Evolutionary conservation across 2,329 filamentous ascomycete genomes (phyloP).

Genomic region (Xylariales sp.): DNA sequence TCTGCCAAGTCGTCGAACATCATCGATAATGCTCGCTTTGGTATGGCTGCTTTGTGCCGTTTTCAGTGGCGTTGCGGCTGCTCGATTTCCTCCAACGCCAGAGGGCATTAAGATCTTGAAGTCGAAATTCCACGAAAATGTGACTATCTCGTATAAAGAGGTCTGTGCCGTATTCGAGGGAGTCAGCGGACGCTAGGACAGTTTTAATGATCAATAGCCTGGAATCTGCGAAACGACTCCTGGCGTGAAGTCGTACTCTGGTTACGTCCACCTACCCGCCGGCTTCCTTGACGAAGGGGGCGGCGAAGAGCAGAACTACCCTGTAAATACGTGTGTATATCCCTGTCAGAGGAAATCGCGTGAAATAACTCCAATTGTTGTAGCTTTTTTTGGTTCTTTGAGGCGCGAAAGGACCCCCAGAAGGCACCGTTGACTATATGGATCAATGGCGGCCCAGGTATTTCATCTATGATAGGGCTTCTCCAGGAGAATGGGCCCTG

Average conservation of each 20-base stretch:
- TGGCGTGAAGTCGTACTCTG: slow-evolving; percentile 58
- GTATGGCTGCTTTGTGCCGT: no score
- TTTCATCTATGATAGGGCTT: slow-evolving; percentile 47
- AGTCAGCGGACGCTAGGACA: not conserved
- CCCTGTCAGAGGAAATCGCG: no score
- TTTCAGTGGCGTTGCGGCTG: slow-evolving; percentile 12
- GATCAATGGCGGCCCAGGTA: slow-evolving; percentile 56
- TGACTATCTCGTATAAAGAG: slow-evolving; percentile 57
- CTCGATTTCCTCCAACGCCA: slow-evolving; percentile 25
- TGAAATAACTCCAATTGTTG: no score
- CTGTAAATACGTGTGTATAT: slow-evolving; percentile 47
- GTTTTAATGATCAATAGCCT: slow-evolving; percentile 35
- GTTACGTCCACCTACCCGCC: slow-evolving; percentile 53
- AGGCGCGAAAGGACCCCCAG: slow-evolving; percentile 25
- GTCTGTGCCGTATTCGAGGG: slow-evolving; percentile 11
- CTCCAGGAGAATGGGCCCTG: slow-evolving; percentile 47
- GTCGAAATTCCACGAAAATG: slow-evolving; percentile 52
- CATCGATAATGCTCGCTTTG: no score
- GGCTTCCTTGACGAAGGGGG: slow-evolving; percentile 26
- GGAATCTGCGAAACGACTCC: slow-evolving; percentile 48
- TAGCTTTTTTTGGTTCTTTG: slow-evolving; percentile 36
- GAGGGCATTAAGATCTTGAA: slow-evolving; percentile 40
- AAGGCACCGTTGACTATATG: slow-evolving; percentile 45
- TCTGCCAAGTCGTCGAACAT: no score
- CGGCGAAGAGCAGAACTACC: slow-evolving; percentile 42